Evolutionary conservation across 805 yeast species (phyloP), one percentile per base, ranked within the genome.

Genomic region (Candida sonorensis): DNA sequence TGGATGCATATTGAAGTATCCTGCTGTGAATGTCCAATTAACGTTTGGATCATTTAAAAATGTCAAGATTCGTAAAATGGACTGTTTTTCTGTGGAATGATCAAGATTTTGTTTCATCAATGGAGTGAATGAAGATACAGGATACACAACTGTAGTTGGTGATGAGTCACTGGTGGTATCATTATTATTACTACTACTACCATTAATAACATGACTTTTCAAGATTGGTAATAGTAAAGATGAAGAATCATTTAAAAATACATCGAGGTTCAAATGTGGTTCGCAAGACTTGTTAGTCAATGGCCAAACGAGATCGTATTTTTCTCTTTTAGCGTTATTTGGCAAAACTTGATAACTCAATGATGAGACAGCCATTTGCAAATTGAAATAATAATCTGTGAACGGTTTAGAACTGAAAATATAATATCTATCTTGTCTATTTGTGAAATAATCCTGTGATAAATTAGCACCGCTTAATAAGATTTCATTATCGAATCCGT

Each of bases 341-440:
- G 76, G 67, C 4, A 63, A 52, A 6, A 87, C 62, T 45, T 72
- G 74, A 55, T 83, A 86, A 43, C 94, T 82, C 29, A 90, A 52
- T 10, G 72, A 60, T n/a, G 81, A 60, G 3, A 92, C 66, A 0
- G 87, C 74, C 20, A 61, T 55, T 37, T 84, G 94, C 17, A 92
- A 60, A n/a, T 64, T 59, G 55, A 67, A 76, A 56, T 84, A 88
- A 56, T 87, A 88, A 44, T 83, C 75, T 0, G 94, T 58, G 21
- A 92, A 62, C 1, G 54, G 50, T 10, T 52, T 50, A 29, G 77
- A 72, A 31, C 68, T 68, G 57, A 92, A 82, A 11, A 81, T 35
- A 46, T 87, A 83, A 58, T 92, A 92, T 29, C 98, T 65, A 57
- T 92, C 98, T 55, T 92, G 98, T 42, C 98, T 75, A 56, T 90